Percentiles rank a stretch among this genome's conserved stretches.
Evolutionary conservation across 208 protist genomes (phyloP).

Genomic region (Leishmania martiniquensis): DNA sequence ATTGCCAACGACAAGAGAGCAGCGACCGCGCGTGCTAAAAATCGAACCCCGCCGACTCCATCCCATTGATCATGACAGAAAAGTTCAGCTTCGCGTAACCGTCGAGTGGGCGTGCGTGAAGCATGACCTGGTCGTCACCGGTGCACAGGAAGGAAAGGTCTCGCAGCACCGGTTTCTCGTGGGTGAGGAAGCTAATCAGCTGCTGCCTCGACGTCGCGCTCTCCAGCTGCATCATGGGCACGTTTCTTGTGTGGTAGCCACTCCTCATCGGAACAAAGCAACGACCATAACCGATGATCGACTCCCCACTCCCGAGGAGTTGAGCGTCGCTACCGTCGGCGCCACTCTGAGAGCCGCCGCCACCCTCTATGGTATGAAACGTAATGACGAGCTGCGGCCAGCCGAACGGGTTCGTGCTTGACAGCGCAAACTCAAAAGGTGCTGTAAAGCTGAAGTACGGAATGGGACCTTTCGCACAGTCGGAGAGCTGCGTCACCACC

Average conservation of each 20-base stretch:
- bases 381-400: constrained; percentile 89
- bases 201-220: constrained; percentile 66
- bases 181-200: constrained; percentile 57
- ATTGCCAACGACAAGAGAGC: neutral
- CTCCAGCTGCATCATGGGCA: constrained; percentile 80
- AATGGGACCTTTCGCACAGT: constrained; percentile 54
- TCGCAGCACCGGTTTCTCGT: constrained; percentile 69
- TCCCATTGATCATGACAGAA: constrained; percentile 73
- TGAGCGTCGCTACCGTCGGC: constrained; percentile 39
- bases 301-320: constrained; percentile 51
- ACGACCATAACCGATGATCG: constrained; percentile 73
- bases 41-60: constrained; percentile 78
- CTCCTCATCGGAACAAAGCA: constrained; percentile 82
- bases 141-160: constrained; percentile 81
- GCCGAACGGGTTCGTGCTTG: constrained; percentile 79
- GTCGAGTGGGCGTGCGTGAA: constrained; percentile 58
- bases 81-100: constrained; percentile 74
- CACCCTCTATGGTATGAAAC: constrained; percentile 63
- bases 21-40: constrained; percentile 5
- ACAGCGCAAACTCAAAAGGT: constrained; percentile 84
- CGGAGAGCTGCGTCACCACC: constrained; percentile 83
- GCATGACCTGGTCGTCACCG: constrained; percentile 79
- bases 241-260: constrained; percentile 54
- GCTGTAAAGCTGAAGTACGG: constrained; percentile 72
- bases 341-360: constrained; percentile 28